Percentiles rank a stretch among this genome's conserved stretches.
Conservation (phyloP, 306 rosid species). For the Begonia masoniana region DNA sequence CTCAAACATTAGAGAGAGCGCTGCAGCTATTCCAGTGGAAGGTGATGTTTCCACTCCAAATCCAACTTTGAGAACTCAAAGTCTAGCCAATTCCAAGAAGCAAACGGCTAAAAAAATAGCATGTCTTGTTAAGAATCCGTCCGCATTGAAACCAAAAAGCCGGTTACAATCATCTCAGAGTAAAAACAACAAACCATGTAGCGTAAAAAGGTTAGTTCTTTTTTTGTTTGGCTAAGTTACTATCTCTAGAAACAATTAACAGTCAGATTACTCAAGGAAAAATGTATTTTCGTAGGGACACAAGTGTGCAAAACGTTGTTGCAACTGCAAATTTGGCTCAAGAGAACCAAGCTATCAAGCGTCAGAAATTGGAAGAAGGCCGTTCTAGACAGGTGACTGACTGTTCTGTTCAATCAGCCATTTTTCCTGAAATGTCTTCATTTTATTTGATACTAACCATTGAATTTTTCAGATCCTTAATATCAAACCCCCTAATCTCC, state of each 20-base stretch:
- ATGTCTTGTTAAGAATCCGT: conserved; percentile 29
- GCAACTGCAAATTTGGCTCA: conserved; percentile 39
- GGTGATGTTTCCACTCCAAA: conserved; percentile 64
- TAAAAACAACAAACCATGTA: conserved; percentile 13
- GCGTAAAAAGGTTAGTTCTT: conserved; percentile 9
- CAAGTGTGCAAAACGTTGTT: conserved; percentile 19
- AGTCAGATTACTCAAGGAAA: too few relatives aligned
- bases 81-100: conserved; percentile 44
- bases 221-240: too few relatives aligned
- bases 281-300: too few relatives aligned
- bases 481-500: conserved; percentile 57
- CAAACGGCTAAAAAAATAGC: conserved; percentile 44
- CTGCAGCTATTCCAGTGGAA: conserved; percentile 20
- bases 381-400: conserved; percentile 39
- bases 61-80: conserved; percentile 26
- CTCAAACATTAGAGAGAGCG: conserved; percentile 5
- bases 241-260: too few relatives aligned
- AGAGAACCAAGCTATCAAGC: conserved; percentile 89
- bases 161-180: conserved; percentile 30
- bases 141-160: conserved; percentile 29
- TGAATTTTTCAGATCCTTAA: conserved; percentile 35
- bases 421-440: too few relatives aligned
- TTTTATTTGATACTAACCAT: too few relatives aligned
- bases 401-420: too few relatives aligned
- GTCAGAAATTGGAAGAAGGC: conserved; percentile 87